Evolutionary conservation across 2,329 filamentous ascomycete genomes (phyloP), one percentile per base, ranked within the genome.

Genomic region (Lachnellula cervina): DNA sequence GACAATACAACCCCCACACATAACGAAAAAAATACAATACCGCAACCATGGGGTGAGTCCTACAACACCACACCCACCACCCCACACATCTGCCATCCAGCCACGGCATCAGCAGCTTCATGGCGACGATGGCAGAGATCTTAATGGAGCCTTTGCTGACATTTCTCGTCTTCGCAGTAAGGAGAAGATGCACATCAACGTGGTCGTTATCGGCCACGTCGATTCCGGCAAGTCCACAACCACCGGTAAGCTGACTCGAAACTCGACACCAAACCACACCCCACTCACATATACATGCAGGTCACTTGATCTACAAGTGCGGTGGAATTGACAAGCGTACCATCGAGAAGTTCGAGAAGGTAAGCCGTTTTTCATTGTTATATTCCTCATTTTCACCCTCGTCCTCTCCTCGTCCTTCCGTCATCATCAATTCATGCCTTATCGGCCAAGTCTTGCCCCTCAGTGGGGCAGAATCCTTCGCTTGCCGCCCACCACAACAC

Each of bases 291-390:
- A 58, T 54, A 52, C 42, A 59, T 76, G 88, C 79, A 71, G 85
- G 87, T 78, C 87, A 93, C 84, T 87, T 99, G 87, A 97, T 99
- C 89, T 97, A 97, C 91, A 93, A 99, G 89, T 97, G 94, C 85
- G 94, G 94, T 88, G 94, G 94, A 90, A 99, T 97, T 76, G 94
- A 99, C 90, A 91, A 93, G 86, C 93, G 94, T 91, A 97, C 93
- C 80, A 99, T 99, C 77, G 94, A 99, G 89, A 99, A 99, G 89
- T 99, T 99, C 87, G 94, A 99, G 92, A 99, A 99, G 90, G 91
- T 95, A 80, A 76, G 85, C 52, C 28, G 19, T 40, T 23, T 35
- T 17, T 50, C 38, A 58, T 61, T 55, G 54, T 23, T 37, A 49
- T 37, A 16, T 49, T 49, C 38, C 55, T 50, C 13, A 23, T 46